Percentiles rank a stretch among this genome's conserved stretches.
These are phyloP conservation scores for Hansenula sp. DNA, from an alignment of 1,139 yeast genomes.

Conservation along the genomic window DNA sequence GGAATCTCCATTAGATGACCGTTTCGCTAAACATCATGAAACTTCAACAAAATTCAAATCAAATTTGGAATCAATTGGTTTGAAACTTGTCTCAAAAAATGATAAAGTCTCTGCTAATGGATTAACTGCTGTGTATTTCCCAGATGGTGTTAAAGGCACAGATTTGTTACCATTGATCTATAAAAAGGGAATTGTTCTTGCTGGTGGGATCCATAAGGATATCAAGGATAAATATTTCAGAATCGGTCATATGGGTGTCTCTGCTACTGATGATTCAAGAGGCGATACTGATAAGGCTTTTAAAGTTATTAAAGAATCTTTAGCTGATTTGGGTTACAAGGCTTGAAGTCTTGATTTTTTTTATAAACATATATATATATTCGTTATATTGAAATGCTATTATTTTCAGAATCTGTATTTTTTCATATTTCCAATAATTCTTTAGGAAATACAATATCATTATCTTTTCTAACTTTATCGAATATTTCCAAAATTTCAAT, in stretches of 20 bases:
- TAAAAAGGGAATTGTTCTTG: constrained; percentile 71
- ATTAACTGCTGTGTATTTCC: constrained; percentile 81
- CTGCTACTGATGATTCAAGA: constrained; percentile 37
- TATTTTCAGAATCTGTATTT: too few relatives aligned
- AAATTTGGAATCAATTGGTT: constrained; percentile 50
- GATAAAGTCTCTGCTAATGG: constrained; percentile 78
- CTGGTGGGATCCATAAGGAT: constrained; percentile 88
- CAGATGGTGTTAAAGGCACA: constrained; percentile 68
- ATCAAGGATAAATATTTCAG: constrained; percentile 82
- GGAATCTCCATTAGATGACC: constrained; percentile 49
- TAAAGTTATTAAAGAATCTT: constrained; percentile 34
- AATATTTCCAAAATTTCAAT: constrained; percentile 38
- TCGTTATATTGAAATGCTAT: too few relatives aligned
- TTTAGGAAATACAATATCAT: constrained; percentile 38
- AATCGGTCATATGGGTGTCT: constrained; percentile 93
- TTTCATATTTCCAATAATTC: not conserved
- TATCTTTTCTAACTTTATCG: constrained; percentile 40
- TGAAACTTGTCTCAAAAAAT: constrained; percentile 61
- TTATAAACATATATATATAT: too few relatives aligned
- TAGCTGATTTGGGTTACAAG: constrained; percentile 39
- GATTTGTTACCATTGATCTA: constrained; percentile 57
- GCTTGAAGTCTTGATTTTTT: constrained; percentile 5
- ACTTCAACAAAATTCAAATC: constrained; percentile 67
- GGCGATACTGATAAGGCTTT: constrained; percentile 38
- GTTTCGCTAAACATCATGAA: constrained; percentile 61